phyloP scores from a whole-genome alignment of 1,284 basidiomycete genomes.

The Austroboletus olivaceoglutinosus region DNA sequence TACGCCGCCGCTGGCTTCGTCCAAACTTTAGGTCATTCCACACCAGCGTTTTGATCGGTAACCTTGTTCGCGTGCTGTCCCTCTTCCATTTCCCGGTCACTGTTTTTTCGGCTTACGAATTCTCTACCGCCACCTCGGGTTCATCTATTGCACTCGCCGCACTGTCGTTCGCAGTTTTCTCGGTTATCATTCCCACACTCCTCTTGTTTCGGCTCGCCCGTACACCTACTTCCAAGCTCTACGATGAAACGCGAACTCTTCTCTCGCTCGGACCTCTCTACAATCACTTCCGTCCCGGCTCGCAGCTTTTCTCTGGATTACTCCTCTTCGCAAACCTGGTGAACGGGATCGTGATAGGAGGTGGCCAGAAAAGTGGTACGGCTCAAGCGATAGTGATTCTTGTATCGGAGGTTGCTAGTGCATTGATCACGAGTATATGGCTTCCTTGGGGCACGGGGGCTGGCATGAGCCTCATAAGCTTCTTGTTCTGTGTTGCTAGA shows the following conservation, averaged over 20 bases:
- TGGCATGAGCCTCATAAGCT: constrained; percentile 92
- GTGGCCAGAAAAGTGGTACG: constrained; percentile 85
- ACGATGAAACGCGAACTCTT: constrained; percentile 90
- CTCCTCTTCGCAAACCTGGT: constrained; percentile 81
- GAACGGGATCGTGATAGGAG: constrained; percentile 84
- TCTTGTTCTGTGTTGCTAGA: constrained; percentile 86
- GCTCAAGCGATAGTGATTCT: constrained; percentile 89
- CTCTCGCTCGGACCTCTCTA: constrained; percentile 94
- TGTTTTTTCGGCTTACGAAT: constrained; percentile 78
- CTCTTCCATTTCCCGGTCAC: constrained; percentile 95
- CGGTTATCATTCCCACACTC: constrained; percentile 72
- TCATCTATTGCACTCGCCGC: constrained; percentile 68
- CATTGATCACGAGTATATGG: constrained; percentile 88
- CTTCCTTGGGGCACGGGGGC: constrained; percentile 95
- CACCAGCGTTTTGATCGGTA: constrained; percentile 78
- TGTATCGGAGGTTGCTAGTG: constrained; percentile 78
- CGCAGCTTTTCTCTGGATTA: constrained; percentile 83
- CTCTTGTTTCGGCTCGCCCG: constrained; percentile 75
- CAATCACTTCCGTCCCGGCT: constrained; percentile 91
- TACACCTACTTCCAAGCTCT: constrained; percentile 86
- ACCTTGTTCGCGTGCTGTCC: constrained; percentile 85
- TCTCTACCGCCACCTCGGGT: constrained; percentile 31
- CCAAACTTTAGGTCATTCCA: constrained; percentile 73
- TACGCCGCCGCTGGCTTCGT: constrained; percentile 53
- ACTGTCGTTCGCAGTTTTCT: constrained; percentile 76